A percentile compares a stretch with the other conserved stretches of the same genome.
These are phyloP conservation scores for Xerocomellus dryophilus DNA, from an alignment of 768 basidiomycete species.

Conservation along the genomic window DNA sequence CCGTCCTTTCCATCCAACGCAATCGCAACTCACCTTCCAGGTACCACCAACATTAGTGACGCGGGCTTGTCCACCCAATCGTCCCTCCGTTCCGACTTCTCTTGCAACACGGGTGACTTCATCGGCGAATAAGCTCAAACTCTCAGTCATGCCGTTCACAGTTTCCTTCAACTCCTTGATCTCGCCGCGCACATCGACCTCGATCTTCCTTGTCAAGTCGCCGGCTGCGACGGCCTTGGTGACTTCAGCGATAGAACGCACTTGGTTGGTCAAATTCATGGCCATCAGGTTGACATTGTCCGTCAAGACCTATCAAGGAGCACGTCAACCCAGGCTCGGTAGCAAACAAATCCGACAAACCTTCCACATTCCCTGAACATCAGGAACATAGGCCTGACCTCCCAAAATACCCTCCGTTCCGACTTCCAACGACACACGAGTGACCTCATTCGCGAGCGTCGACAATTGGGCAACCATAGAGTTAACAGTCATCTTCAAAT, in stretches of 20 bases:
- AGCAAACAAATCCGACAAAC: slow-evolving; percentile 33
- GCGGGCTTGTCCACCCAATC: slow-evolving; percentile 89
- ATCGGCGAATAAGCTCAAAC: slow-evolving; percentile 79
- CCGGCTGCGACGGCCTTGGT: slow-evolving; percentile 94
- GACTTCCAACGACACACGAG: slow-evolving; percentile 87
- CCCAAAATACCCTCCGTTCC: slow-evolving; percentile 92
- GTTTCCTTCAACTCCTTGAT: slow-evolving; percentile 89
- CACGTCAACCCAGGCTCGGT: slow-evolving; percentile 15
- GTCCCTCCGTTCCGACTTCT: slow-evolving; percentile 96
- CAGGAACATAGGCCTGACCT: slow-evolving; percentile 89
- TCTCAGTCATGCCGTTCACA: slow-evolving; percentile 94
- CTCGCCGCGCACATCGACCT: slow-evolving; percentile 89
- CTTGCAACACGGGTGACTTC: slow-evolving; percentile 85
- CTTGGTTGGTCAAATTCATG: slow-evolving; percentile 87
- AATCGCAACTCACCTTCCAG: slow-evolving; percentile 61
- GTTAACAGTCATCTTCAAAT: slow-evolving; percentile 77
- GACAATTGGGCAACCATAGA: slow-evolving; percentile 73
- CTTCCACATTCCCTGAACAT: slow-evolving; percentile 95
- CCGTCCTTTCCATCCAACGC: background rate
- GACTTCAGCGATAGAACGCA: slow-evolving; percentile 85
- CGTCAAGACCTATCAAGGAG: slow-evolving; percentile 44
- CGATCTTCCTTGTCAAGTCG: slow-evolving; percentile 90
- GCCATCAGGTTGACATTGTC: slow-evolving; percentile 90
- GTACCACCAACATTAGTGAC: slow-evolving; percentile 95
- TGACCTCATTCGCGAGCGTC: slow-evolving; percentile 80